Percentiles rank a stretch among this genome's conserved stretches.
Evolutionary conservation across 202 grass and related monocot species (phyloP).

Genomic region (Carex arenaria): DNA sequence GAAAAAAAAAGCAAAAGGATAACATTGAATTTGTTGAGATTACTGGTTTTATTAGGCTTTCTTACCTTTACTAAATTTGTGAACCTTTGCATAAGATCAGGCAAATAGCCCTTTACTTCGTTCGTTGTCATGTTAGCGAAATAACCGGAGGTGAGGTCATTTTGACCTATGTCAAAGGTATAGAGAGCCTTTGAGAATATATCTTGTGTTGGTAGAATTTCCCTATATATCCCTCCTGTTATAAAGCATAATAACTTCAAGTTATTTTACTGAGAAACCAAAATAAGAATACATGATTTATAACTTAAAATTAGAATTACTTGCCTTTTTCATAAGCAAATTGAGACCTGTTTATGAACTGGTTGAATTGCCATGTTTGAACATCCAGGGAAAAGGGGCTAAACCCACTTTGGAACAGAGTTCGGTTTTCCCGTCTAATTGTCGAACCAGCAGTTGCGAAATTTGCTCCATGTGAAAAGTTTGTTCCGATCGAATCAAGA

Average conservation of each 20-base stretch:
- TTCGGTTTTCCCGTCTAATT: slow-evolving; percentile 66
- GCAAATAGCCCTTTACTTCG: slow-evolving; percentile 50
- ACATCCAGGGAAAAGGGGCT: slow-evolving; percentile 90
- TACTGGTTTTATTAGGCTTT: not conserved
- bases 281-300: not conserved
- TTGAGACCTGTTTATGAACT: slow-evolving; percentile 74
- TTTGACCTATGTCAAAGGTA: slow-evolving; percentile 91
- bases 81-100: slow-evolving; percentile 69
- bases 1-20: not conserved
- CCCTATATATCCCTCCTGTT: slow-evolving; percentile 57
- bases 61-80: slow-evolving; percentile 49
- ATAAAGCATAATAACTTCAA: not conserved
- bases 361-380: slow-evolving; percentile 78
- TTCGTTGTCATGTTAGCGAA: slow-evolving; percentile 48
- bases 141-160: slow-evolving; percentile 66
- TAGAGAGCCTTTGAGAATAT: slow-evolving; percentile 81
- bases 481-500: slow-evolving; percentile 81
- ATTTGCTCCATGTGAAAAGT: slow-evolving; percentile 87
- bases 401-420: slow-evolving; percentile 64
- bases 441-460: slow-evolving; percentile 89
- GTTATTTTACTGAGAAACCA: not conserved
- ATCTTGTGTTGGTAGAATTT: slow-evolving; percentile 56
- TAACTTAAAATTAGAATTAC: not conserved
- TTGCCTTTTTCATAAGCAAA: slow-evolving; percentile 56
- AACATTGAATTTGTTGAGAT: not conserved